Evolutionary conservation across 2,329 filamentous ascomycete genomes (phyloP).

Genomic region (Fusarium lyarnte): DNA sequence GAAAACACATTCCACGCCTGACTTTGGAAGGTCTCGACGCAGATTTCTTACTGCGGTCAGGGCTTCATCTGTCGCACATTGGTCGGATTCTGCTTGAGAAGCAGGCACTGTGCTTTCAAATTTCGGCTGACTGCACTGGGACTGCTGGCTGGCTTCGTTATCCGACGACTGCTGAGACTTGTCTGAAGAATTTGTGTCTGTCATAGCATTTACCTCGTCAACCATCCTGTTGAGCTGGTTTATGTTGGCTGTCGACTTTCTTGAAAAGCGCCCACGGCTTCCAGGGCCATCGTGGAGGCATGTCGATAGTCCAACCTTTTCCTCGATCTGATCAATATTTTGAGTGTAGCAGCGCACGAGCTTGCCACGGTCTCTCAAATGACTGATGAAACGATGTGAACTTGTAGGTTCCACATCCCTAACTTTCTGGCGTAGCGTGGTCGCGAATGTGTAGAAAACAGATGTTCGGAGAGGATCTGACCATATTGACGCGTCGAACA

Average conservation of each 20-base stretch:
- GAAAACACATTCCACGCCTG: constrained; percentile 73
- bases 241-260: constrained; percentile 52
- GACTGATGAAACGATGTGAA: constrained; percentile 75
- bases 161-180: constrained; percentile 31
- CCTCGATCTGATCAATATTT: constrained; percentile 79
- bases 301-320: constrained; percentile 73
- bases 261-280: constrained; percentile 67
- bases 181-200: constrained; percentile 36
- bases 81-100: constrained; percentile 32
- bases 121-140: constrained; percentile 25
- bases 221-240: constrained; percentile 52
- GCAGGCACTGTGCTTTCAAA: constrained; percentile 22
- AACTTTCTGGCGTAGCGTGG: constrained; percentile 72
- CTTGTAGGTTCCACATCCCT: constrained; percentile 69
- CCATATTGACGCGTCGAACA: constrained; percentile 78
- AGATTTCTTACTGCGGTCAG: constrained; percentile 35
- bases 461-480: constrained; percentile 73
- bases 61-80: constrained; percentile 24
- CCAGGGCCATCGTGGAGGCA: constrained; percentile 70
- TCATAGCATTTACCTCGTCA: constrained; percentile 43
- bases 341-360: constrained; percentile 79
- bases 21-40: constrained; percentile 44
- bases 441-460: constrained; percentile 78
- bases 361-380: constrained; percentile 72
- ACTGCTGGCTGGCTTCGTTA: constrained; percentile 31